phyloP scores from a whole-genome alignment of 805 yeast genomes.

The Ogataea corticis region DNA sequence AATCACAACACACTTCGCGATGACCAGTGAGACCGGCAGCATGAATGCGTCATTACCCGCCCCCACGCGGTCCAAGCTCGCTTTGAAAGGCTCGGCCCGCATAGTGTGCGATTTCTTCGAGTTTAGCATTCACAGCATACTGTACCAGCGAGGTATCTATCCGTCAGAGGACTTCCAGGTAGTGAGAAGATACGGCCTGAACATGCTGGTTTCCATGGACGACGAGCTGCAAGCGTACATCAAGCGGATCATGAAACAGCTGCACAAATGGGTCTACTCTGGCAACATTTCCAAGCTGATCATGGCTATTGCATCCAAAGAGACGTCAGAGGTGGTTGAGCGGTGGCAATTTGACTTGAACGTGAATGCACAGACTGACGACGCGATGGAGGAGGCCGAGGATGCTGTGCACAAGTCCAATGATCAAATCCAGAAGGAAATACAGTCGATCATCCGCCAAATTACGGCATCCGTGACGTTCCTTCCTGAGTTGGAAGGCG shows the following conservation, averaged over 20 bases:
- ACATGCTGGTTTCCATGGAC: slow-evolving; percentile 68
- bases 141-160: slow-evolving; percentile 87
- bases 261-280: slow-evolving; percentile 71
- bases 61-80: slow-evolving; percentile 49
- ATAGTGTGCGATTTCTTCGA: slow-evolving; percentile 83
- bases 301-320: slow-evolving; percentile 70
- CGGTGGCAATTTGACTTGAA: slow-evolving; percentile 83
- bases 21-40: slow-evolving; percentile 5
- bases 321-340: slow-evolving; percentile 68
- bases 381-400: background rate
- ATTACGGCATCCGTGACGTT: slow-evolving; percentile 86
- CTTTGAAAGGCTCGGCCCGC: slow-evolving; percentile 77
- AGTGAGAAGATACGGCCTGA: slow-evolving; percentile 78
- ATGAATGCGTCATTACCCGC: slow-evolving; percentile 3
- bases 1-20: too few species aligned
- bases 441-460: slow-evolving; percentile 84
- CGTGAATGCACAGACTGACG: slow-evolving; percentile 22
- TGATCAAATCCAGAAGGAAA: slow-evolving; percentile 65
- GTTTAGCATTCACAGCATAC: slow-evolving; percentile 74
- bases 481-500: slow-evolving; percentile 66
- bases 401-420: slow-evolving; percentile 31
- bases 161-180: slow-evolving; percentile 82
- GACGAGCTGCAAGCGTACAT: slow-evolving; percentile 75
- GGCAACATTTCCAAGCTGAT: slow-evolving; percentile 68
- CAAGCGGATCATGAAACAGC: slow-evolving; percentile 62